Evolutionary conservation across 192 early-diverging fungal species (phyloP).

Genomic region (Funneliformis mosseae): DNA sequence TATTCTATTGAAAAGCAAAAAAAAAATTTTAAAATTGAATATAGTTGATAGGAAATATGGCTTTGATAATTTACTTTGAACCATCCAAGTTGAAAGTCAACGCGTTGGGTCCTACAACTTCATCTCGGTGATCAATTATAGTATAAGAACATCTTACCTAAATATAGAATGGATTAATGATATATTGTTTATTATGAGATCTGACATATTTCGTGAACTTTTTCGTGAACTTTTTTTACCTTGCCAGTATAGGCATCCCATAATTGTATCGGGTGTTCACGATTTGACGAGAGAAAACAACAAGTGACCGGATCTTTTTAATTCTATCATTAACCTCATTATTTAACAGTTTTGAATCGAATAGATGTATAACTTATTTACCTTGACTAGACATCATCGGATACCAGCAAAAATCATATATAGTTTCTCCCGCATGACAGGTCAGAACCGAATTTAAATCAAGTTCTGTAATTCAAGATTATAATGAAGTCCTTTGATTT

Average conservation of each 20-base stretch:
- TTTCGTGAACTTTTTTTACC: conserved; percentile 37
- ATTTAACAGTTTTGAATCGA: not conserved
- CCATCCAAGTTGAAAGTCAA: conserved; percentile 71
- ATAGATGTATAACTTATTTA: conserved; percentile 32
- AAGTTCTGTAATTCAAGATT: conserved; percentile 37
- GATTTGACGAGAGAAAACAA: conserved; percentile 61
- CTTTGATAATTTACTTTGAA: conserved; percentile 45
- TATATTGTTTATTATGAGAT: not conserved
- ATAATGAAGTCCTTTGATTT: not conserved
- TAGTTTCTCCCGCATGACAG: conserved; percentile 51
- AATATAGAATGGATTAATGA: not conserved
- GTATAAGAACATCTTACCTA: conserved; percentile 68
- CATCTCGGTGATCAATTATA: conserved; percentile 65
- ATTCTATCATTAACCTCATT: not conserved
- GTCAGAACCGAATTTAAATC: conserved; percentile 33
- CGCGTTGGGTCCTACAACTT: conserved; percentile 65
- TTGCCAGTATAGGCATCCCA: conserved; percentile 70
- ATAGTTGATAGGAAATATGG: not conserved
- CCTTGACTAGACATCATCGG: conserved; percentile 60
- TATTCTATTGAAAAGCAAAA: conserved; percentile 44
- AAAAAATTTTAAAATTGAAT: not conserved
- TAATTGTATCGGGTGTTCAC: conserved; percentile 79
- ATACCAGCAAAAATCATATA: conserved; percentile 70
- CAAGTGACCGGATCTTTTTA: conserved; percentile 56
- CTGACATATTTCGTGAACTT: too few species aligned